Base-by-base conservation (phyloP, 2,329 filamentous ascomycete genomes). In the Fusarium staphyleae region DNA sequence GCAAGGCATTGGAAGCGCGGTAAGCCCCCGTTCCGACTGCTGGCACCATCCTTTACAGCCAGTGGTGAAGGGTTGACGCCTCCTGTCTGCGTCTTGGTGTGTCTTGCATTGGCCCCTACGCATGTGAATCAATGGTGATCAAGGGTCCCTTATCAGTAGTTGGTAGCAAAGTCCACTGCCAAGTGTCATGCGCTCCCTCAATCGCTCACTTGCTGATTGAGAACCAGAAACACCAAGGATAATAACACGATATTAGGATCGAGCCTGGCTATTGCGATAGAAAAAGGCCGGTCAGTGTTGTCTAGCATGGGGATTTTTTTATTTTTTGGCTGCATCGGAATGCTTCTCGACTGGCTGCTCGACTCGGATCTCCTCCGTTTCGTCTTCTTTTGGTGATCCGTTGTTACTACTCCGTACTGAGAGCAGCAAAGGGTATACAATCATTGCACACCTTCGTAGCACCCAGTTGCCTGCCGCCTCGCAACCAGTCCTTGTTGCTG, bases 171-270 rank as follows among this genome's bases (percentile, higher is more conserved):
- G 33, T 48, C 29, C 55, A 32, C 43, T 22, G 33, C 42, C 37
- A 51, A n/a, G 29, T 51, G 63, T 66, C 63, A 66, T 58, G 63
- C 52, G 63, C 57, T 57, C 45, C 43, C 40, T 51, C 39, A 29
- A 26, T 35, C 44, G 50, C 58, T 65, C 61, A 66, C 52, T 60
- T 50, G 54, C 52, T 42, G 60, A 42, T 56, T 43, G 48, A 36
- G n/a, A 32, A 22, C 19, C 47, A 37, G 52, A 37, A 46, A 53
- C 37, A 54, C 48, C 47, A 19, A 7, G 5, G 39, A 54, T 24
- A 54, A 47, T 30, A 46, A n/a, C 32, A 14, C 19, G 24, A 30
- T 24, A 10, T 29, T 29, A 10, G 28, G 28, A 11, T 11, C 28
- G 28, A 29, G 28, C 28, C 28, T 22, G 19, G 19, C 7, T 22